Conservation (phyloP, 352 stramenopile genomes). For the Phytophthora niederhauseri region DNA sequence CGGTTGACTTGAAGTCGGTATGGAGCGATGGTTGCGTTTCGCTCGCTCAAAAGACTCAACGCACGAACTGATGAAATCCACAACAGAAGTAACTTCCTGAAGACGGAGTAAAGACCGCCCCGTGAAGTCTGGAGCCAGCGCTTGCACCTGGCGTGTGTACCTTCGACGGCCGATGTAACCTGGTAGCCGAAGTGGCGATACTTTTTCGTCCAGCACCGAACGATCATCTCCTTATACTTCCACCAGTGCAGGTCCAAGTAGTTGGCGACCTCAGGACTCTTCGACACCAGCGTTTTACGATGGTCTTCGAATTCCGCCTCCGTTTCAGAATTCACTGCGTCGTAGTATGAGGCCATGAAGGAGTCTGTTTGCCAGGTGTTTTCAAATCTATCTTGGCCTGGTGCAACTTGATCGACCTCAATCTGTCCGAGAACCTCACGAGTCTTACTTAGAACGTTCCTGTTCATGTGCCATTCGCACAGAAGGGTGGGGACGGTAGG, state of each 20-base stretch:
- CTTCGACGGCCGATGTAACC: slow-evolving; percentile 8
- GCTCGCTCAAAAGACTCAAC: neutral
- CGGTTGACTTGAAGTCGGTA: neutral
- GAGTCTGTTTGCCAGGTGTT: slow-evolving; percentile 10
- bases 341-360: neutral
- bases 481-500: neutral
- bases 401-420: neutral
- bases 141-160: slow-evolving; percentile 4
- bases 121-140: slow-evolving; percentile 1
- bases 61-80: slow-evolving; percentile 1
- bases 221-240: slow-evolving; percentile 1
- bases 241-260: slow-evolving; percentile 7
- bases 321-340: neutral
- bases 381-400: slow-evolving; percentile 1
- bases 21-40: slow-evolving; percentile 3
- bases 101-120: slow-evolving; percentile 8
- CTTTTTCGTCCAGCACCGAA: slow-evolving; percentile 9
- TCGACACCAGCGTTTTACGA: neutral
- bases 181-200: slow-evolving; percentile 7
- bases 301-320: neutral
- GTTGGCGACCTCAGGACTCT: neutral
- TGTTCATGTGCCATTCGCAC: slow-evolving; percentile 17
- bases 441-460: neutral
- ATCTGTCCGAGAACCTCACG: neutral
- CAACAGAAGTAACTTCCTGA: slow-evolving; percentile 3